These are phyloP conservation scores for Boletus subparvulus DNA, from an alignment of 768 basidiomycete species.

Conservation along the genomic window DNA sequence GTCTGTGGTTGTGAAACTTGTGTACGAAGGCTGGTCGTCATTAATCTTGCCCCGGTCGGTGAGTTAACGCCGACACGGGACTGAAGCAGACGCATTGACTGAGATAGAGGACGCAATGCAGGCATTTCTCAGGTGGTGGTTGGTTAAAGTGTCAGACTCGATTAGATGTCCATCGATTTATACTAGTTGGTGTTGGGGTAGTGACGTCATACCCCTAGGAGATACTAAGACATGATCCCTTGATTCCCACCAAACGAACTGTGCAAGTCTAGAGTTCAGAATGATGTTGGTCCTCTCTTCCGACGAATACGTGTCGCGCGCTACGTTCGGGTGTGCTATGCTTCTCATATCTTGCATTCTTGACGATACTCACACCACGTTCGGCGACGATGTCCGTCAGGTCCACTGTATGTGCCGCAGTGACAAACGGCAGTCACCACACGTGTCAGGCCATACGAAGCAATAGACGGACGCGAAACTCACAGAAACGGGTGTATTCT, in stretches of 20 bases:
- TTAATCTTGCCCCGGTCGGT: background rate
- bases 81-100: background rate
- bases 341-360: background rate
- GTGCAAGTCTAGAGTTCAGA: background rate
- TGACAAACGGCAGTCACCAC: no score
- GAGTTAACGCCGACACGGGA: background rate
- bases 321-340: background rate
- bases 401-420: no score
- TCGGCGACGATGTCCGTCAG: no score
- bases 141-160: background rate
- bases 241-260: background rate
- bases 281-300: background rate
- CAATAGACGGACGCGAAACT: no score
- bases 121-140: background rate
- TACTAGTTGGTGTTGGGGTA: background rate
- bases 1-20: background rate
- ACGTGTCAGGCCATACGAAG: no score
- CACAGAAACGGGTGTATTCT: no score
- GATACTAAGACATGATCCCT: background rate
- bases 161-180: background rate
- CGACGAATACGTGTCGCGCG: background rate
- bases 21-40: background rate
- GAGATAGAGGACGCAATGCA: background rate
- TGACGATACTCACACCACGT: no score
- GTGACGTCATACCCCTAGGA: slow-evolving; percentile 5